Evolutionary conservation across 2,329 filamentous ascomycete species (phyloP).

Genomic region (Cladosporium sphaerospermum): DNA sequence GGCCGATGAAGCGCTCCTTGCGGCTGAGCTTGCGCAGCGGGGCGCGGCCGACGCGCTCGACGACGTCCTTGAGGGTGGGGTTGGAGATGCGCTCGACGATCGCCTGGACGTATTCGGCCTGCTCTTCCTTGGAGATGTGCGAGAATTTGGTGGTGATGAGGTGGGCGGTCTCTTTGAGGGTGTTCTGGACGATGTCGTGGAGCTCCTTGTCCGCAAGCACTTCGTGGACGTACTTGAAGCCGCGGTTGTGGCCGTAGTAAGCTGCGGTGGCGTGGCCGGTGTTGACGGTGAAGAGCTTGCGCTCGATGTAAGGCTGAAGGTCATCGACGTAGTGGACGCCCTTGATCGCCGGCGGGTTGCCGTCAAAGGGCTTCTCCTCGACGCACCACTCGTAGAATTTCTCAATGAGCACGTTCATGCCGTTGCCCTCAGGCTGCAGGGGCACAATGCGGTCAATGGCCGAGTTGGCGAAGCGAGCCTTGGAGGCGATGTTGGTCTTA

Average conservation of each 20-base stretch:
- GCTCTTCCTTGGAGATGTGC: constrained; percentile 62
- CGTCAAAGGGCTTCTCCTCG: constrained; percentile 75
- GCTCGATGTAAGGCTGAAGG: constrained; percentile 92
- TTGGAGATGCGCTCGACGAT: constrained; percentile 93
- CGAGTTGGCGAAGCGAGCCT: constrained; percentile 90
- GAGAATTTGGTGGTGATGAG: constrained; percentile 83
- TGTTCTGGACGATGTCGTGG: constrained; percentile 69
- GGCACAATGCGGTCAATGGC: constrained; percentile 98
- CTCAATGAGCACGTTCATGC: constrained; percentile 89
- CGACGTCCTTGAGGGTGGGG: constrained; percentile 83
- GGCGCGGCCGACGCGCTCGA: constrained; percentile 91
- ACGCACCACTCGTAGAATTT: constrained; percentile 99
- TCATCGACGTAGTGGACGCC: constrained; percentile 91
- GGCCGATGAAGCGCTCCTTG: constrained; percentile 93
- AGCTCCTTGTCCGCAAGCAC: constrained; percentile 77
- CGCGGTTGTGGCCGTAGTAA: constrained; percentile 84
- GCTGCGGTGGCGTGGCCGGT: constrained; percentile 93
- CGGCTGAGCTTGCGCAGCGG: constrained; percentile 89
- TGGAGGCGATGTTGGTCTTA: constrained; percentile 60
- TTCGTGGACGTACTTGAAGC: constrained; percentile 84
- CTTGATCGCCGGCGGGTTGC: constrained; percentile 65
- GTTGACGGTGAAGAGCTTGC: constrained; percentile 99
- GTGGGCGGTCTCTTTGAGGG: constrained; percentile 76
- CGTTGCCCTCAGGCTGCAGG: constrained; percentile 71
- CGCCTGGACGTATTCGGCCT: constrained; percentile 81